These are phyloP conservation scores for Alternaria sp. DNA, from an alignment of 2,329 filamentous ascomycete species.

Conservation along the genomic window DNA sequence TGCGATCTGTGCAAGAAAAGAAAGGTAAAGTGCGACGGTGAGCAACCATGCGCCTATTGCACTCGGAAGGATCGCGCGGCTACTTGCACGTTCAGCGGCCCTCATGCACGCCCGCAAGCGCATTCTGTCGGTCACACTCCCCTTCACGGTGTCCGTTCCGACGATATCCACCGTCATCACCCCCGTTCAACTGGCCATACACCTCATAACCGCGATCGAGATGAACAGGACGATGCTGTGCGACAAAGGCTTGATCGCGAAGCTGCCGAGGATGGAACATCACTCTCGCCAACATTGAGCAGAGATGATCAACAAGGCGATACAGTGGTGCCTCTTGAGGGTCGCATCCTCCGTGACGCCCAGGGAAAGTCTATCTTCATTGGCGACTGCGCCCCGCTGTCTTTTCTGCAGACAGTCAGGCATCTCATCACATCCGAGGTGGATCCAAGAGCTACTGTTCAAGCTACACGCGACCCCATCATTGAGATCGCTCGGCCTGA, in stretches of 20 bases:
- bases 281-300: constrained; percentile 31
- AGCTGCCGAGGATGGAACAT: constrained; percentile 7
- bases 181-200: constrained; percentile 1
- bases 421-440: constrained; percentile 54
- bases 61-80: constrained; percentile 49
- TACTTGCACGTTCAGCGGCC: constrained; percentile 51
- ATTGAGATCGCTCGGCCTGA: constrained; percentile 38
- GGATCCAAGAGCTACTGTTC: constrained; percentile 29
- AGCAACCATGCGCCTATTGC: constrained; percentile 60
- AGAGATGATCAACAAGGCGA: constrained; percentile 48
- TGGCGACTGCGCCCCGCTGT: constrained; percentile 60
- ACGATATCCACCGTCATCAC: not conserved
- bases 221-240: not conserved
- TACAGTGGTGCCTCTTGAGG: constrained; percentile 52
- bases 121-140: constrained; percentile 43
- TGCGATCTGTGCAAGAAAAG: constrained; percentile 41
- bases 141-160: constrained; percentile 1
- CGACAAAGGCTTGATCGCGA: constrained; percentile 12
- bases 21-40: constrained; percentile 59
- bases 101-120: constrained; percentile 40
- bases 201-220: constrained; percentile 12
- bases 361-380: constrained; percentile 63
- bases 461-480: constrained; percentile 37
- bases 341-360: constrained; percentile 58
- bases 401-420: constrained; percentile 60